Evolutionary conservation across 2,329 filamentous ascomycete species (phyloP), one percentile per base, ranked within the genome.

Genomic region (Fusarium clavum): DNA sequence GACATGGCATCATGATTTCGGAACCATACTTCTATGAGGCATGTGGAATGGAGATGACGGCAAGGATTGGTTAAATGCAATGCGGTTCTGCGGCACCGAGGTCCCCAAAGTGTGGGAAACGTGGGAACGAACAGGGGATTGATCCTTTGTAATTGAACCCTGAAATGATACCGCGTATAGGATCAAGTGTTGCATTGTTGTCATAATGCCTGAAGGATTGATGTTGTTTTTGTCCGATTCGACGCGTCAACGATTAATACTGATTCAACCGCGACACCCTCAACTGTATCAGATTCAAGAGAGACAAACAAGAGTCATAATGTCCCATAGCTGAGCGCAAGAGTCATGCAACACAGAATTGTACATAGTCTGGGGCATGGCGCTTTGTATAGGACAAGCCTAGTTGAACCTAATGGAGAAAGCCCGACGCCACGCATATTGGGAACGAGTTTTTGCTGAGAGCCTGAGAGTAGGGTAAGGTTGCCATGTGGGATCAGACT

Each of bases 361-460:
- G 20, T 62, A 43, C 11, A 47, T 27, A 69, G 64, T 69, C 68
- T 22, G 66, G 58, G 70, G 64, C 61, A 63, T 61, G 47, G 61
- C 46, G 52, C 59, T 64, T 61, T 67, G 60, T 61, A 51, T 73
- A 72, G 61, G 64, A 59, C 53, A 34, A 62, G 69, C 55, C 57
- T 75, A 75, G 69, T 47, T 57, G 68, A 67, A 66, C 59, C 57
- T 75, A 72, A 71, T 51, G 12, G 16, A 57, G 48, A 53, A 71
- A 57, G 69, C 45, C 72, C 68, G 51, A 69, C 72, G 72, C 72
- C 65, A 74, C 68, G 12, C 38, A 49, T 34, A 32, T 32, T 32
- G 30, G 59, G 38, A 47, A 44, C 34, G 52, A 66, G 44, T 22
- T 57, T 59, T 56, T 45, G 32, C 20, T 14, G 38, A 18, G 29